Evolutionary conservation across 2,329 filamentous ascomycete species (phyloP), one percentile per base, ranked within the genome.

Genomic region (Epichloe coenophiala): DNA sequence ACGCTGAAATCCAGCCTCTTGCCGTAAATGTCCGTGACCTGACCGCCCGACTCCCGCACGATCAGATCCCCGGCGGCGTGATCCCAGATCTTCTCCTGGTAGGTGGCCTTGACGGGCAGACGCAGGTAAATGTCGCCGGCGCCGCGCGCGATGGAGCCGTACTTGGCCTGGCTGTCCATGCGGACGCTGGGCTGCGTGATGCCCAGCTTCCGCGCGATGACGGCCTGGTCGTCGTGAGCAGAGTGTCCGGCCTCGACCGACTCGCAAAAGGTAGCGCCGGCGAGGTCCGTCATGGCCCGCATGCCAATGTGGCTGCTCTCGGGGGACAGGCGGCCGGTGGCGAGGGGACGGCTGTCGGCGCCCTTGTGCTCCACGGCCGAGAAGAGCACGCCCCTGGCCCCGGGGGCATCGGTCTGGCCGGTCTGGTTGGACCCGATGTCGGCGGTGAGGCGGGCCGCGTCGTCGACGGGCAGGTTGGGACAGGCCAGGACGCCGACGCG

Each of bases 61-160:
- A 98, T 90, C 53, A 98, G 71, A 61, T 95, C 90, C 40, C 93
- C 93, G 12, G 91, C 93, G 17, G 93, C 93, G 67, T 98, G 93
- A 65, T 98, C 93, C 93, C 93, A 98, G 59, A 98, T 98, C 80
- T 98, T 98, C 76, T 98, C 93, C 66, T 95, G 82, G 71, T 98
- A 98, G 49, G 84, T 83, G 59, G 84, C 85, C 65, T 80, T 86
- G 53, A 88, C 84, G 3, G 93, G 93, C 52, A 98, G 72, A 49
- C 94, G 80, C 52, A 98, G 77, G 70, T 98, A 98, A 57, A 98
- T 83, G 63, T 98, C 93, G 47, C 90, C 93, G 5, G 90, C 89
- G 44, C 93, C 93, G 55, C 93, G 78, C 37, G 93, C 93, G 64
- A 98, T 95, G 37, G 87, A 93, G 55, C 84, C 91, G 70, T 98